Conservation (phyloP, 208 protist genomes). For the Leishmania major region DNA sequence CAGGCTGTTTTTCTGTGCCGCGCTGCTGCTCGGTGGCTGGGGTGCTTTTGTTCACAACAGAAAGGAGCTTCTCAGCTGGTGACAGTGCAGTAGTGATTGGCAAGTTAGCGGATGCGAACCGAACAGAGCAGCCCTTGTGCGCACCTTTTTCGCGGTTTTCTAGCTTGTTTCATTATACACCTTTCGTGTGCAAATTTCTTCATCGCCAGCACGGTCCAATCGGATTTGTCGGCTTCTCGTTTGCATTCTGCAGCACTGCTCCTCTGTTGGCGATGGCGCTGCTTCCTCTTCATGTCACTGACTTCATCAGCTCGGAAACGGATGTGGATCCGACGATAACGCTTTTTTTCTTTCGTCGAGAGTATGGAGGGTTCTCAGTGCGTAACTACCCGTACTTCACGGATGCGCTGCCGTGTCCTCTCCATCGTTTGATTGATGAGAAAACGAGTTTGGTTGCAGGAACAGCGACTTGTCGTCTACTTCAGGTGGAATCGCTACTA, state of each 20-base stretch:
- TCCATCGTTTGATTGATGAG: not conserved
- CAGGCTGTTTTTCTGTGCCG: not conserved
- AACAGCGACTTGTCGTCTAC: not conserved
- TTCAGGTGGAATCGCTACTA: not conserved
- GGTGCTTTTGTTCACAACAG: not conserved
- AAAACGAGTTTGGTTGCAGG: not conserved
- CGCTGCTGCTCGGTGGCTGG: not conserved
- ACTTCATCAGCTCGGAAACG: not conserved
- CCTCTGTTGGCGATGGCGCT: not conserved
- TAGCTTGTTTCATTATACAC: not conserved
- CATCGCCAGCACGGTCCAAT: constrained; percentile 5
- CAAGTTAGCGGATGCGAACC: not conserved
- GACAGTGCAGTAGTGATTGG: constrained; percentile 4
- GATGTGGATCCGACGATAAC: not conserved
- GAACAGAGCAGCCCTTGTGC: not conserved
- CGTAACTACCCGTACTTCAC: not conserved
- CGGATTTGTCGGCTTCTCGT: not conserved
- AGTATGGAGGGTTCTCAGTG: not conserved
- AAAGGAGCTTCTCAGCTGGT: not conserved
- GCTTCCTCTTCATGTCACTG: not conserved
- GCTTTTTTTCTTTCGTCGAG: not conserved
- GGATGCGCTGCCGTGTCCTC: not conserved
- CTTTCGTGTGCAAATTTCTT: constrained; percentile 6
- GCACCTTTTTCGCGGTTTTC: not conserved
- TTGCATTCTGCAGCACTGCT: not conserved